Evolutionary conservation across 106 monocot genomes (phyloP), one percentile per base, ranked within the genome.

Genomic region (Dioscorea dumetorum): DNA sequence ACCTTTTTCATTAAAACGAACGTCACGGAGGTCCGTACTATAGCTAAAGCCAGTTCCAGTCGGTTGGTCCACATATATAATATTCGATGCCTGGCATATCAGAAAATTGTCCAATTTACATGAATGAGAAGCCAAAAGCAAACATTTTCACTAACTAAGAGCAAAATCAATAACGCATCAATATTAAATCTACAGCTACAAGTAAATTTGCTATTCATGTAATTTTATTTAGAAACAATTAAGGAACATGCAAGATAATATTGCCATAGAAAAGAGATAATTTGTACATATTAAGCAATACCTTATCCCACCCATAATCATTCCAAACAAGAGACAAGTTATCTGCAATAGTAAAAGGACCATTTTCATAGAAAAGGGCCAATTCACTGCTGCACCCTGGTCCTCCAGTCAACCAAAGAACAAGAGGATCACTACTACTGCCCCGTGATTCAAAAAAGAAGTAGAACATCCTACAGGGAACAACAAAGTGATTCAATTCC

Each of bases 241-340:
- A 41, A 41, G 41, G 41, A 41, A 41, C 41, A 41, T 41, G 54
- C 54, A 16, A 56, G 32, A 34, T 11, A 4, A 16, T 0, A 64
- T 64, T 16, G 8, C 16, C 8, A 20, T 1, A 64, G 34, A 33
- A 64, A 64, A 7, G 15, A 35, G 20, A 31, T 17, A 62, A 2
- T 34, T 34, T 14, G 3, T 33, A 31, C 4, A 24, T 16, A 33
- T 34, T 8, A 49, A 63, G 17, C 17, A 33, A 8, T 69, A 81
- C 85, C 81, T 85, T 85, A 64, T 85, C 85, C 85, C 85, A 85
- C 60, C 85, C 85, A 74, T 81, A 78, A 49, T 77, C 74, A 60
- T 81, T 78, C 85, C 85, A 85, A n/a, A 85, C 32, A 33, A 85
- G 80, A 22, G 85, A 85, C 81, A 85, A 66, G 67, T 85, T 81